phyloP scores from a whole-genome alignment of 2,329 filamentous ascomycete genomes.

The Monilinia vaccinii-corymbosi region DNA sequence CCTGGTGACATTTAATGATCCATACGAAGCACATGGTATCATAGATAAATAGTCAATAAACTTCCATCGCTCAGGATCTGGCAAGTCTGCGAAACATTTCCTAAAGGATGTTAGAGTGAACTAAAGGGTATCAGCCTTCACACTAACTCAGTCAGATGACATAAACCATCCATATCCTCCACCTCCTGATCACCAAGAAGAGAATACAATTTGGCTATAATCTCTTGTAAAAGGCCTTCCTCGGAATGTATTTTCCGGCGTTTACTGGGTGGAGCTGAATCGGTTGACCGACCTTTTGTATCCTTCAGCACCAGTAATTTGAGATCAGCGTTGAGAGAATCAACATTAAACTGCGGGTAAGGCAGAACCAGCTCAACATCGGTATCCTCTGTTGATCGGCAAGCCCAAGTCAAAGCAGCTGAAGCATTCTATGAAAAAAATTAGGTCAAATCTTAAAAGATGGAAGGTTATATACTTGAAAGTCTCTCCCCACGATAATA shows the following conservation, averaged over 20 bases:
- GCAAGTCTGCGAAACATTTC: slow-evolving; percentile 36
- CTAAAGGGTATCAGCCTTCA: not conserved
- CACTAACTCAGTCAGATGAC: slow-evolving; percentile 41
- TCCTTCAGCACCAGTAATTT: slow-evolving; percentile 14
- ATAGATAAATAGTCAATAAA: slow-evolving; percentile 47
- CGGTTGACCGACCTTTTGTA: not conserved
- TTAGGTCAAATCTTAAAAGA: slow-evolving; percentile 9
- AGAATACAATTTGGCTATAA: slow-evolving; percentile 29
- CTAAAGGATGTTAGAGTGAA: slow-evolving; percentile 16
- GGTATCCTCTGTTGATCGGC: slow-evolving; percentile 6
- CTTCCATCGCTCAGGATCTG: slow-evolving; percentile 42
- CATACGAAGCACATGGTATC: slow-evolving; percentile 46
- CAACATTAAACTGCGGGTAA: slow-evolving; percentile 17
- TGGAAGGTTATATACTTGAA: slow-evolving; percentile 19
- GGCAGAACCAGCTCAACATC: not conserved
- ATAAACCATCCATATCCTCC: slow-evolving; percentile 32
- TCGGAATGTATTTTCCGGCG: slow-evolving; percentile 29
- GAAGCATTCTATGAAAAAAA: slow-evolving; percentile 15
- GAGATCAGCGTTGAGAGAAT: slow-evolving; percentile 22
- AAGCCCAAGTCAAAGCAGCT: slow-evolving; percentile 18
- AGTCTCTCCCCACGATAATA: slow-evolving; percentile 17
- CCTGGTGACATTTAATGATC: slow-evolving; percentile 32
- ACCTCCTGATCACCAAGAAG: slow-evolving; percentile 31
- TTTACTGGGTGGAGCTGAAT: slow-evolving; percentile 20
- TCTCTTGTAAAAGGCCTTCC: slow-evolving; percentile 24